phyloP scores from a whole-genome alignment of 225 moss, liverwort and hornwort genomes.

The Pseudisothecium myosuroides region DNA sequence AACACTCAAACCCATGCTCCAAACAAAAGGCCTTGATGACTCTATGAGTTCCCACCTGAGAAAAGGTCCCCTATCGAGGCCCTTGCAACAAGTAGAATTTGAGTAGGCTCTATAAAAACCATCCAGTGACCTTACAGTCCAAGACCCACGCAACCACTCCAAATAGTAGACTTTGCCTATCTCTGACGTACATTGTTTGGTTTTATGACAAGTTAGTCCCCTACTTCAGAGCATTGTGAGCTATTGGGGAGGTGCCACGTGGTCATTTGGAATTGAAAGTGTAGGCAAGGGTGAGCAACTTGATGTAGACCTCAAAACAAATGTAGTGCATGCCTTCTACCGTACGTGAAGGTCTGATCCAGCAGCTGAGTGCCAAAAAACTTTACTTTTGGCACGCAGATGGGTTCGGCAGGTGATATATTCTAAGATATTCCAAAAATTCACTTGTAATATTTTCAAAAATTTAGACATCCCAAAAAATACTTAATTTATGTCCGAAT shows the following conservation, averaged over 20 bases:
- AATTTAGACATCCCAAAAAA: too few species aligned
- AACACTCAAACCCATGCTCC: not conserved
- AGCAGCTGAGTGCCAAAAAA: too few species aligned
- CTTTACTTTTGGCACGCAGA: too few species aligned
- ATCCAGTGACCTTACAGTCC: accelerated
- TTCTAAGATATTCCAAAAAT: too few species aligned
- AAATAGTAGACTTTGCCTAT: accelerated
- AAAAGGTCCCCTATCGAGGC: accelerated
- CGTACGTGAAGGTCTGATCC: too few species aligned
- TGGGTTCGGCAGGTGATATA: too few species aligned
- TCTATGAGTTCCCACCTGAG: accelerated
- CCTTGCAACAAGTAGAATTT: not conserved
- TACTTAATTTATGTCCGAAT: too few species aligned
- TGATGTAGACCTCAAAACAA: too few species aligned
- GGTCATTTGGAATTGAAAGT: not conserved
- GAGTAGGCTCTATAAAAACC: accelerated
- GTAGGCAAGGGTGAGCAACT: accelerated
- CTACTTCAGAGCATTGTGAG: too few species aligned
- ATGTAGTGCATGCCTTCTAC: too few species aligned
- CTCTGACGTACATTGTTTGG: not conserved
- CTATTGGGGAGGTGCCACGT: accelerated
- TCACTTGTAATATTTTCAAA: too few species aligned
- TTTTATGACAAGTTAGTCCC: not conserved
- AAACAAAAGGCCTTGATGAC: accelerated
- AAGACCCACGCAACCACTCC: accelerated